Conservation (phyloP, 805 yeast genomes). For the Candida awuae region DNA sequence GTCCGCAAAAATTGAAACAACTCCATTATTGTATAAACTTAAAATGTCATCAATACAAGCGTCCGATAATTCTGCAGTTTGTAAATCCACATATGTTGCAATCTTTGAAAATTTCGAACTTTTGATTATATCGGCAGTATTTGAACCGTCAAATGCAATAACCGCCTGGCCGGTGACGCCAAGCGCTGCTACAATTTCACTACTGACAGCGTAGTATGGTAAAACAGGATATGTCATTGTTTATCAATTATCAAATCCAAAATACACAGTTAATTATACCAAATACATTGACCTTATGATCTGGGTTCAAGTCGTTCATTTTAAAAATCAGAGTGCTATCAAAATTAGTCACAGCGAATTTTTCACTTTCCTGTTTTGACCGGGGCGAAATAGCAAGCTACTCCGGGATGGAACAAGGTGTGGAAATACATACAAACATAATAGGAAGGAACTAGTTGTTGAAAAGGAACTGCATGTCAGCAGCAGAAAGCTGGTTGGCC, state of each 20-base stretch:
- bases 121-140: slow-evolving; percentile 13
- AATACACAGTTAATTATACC: too few species aligned
- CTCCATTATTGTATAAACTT: slow-evolving; percentile 27
- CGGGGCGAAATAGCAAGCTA: too few species aligned
- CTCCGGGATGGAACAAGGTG: too few species aligned
- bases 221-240: slow-evolving; percentile 30
- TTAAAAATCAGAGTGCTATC: not conserved
- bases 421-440: too few species aligned
- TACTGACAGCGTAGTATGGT: slow-evolving; percentile 19
- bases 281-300: too few species aligned
- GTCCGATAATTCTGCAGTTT: slow-evolving; percentile 14
- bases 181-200: slow-evolving; percentile 12
- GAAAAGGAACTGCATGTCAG: slow-evolving; percentile 90
- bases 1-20: slow-evolving; percentile 21
- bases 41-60: slow-evolving; percentile 16
- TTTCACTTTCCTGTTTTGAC: too few species aligned
- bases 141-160: slow-evolving; percentile 14
- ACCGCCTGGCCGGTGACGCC: slow-evolving; percentile 26
- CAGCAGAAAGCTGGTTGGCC: slow-evolving; percentile 79
- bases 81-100: slow-evolving; percentile 21
- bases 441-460: too few species aligned
- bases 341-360: slow-evolving; percentile 1
- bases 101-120: slow-evolving; percentile 11
- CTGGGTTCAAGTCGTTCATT: too few species aligned
- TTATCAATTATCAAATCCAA: too few species aligned